Base-by-base conservation (phyloP, 148 eudicot genomes). In the Hydrangea macrophylla region DNA sequence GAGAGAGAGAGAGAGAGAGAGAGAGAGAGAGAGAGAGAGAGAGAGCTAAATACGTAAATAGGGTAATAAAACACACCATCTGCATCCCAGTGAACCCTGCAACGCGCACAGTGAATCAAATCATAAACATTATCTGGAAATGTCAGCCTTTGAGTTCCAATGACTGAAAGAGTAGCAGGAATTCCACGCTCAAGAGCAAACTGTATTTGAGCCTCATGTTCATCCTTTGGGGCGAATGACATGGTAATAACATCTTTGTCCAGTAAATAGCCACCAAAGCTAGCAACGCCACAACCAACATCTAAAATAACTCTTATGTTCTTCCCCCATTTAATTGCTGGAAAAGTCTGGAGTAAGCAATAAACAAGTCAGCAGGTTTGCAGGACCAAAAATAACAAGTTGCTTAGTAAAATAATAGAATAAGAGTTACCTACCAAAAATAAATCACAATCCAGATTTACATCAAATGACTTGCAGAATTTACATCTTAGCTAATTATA, bases 251-350 rank as follows among this genome's bases (percentile, higher is more conserved):
- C 99, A 84, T 84, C 68, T 83, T 76, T 94, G 67, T 89, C 97
- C 80, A 94, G 73, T 76, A 94, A 85, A 81, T 80, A 73, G 25
- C 99, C 99, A 76, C 99, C 99, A 84, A 94, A 94, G 82, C 99
- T 94, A 70, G 99, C 99, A 76, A 94, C 99, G 33, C 99, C 99
- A 73, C 99, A 94, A 67, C 99, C 99, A 66, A 94, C 99, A 77
- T 94, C 99, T 79, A 94, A 74, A 73, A 94, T 69, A 70, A 94
- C 97, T 75, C 97, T 81, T 36, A 86, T 85, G 76, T 77, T 86
- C 81, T 87, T 85, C 44, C 96, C 96, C 97, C 97, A 94, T 71
- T 82, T 77, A 69, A 94, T 78, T 18, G 5, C 58, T 42, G 99
- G 95, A 62, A 87, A 73, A 55, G 85, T 82, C 99, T 94, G 85